Evolutionary conservation across 306 rosid species (phyloP).

Genomic region (Glycine latifolia): DNA sequence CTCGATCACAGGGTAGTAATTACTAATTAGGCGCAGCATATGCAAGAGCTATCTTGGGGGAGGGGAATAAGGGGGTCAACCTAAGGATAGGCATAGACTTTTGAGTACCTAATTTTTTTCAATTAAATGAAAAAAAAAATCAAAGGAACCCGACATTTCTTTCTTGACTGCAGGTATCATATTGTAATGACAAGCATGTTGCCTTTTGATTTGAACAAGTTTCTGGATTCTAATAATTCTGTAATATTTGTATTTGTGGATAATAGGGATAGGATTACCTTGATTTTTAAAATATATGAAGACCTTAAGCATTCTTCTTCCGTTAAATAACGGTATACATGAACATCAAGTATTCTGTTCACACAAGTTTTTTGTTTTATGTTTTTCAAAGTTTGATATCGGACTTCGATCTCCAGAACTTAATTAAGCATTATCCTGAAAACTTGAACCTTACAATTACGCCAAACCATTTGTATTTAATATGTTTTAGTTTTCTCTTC

Average conservation of each 20-base stretch:
- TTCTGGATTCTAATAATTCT: not conserved
- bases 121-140: not conserved
- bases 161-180: not conserved
- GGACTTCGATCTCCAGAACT: not conserved
- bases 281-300: not conserved
- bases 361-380: not conserved
- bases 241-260: not conserved
- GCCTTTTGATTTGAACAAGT: not conserved
- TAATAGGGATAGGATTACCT: not conserved
- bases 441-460: not conserved
- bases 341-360: not conserved
- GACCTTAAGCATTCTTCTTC: not conserved
- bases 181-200: not conserved
- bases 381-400: not conserved
- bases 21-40: not conserved
- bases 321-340: not conserved
- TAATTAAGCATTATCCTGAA: not conserved
- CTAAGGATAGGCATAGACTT: slow-evolving; percentile 17
- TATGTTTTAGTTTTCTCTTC: not conserved
- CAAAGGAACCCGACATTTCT: not conserved
- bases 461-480: not conserved
- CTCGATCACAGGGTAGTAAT: not conserved
- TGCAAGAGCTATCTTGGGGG: too few species aligned
- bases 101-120: not conserved
- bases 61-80: not conserved